Evolutionary conservation across 2,329 filamentous ascomycete genomes (phyloP).

Genomic region (Chaetomium strumarium): DNA sequence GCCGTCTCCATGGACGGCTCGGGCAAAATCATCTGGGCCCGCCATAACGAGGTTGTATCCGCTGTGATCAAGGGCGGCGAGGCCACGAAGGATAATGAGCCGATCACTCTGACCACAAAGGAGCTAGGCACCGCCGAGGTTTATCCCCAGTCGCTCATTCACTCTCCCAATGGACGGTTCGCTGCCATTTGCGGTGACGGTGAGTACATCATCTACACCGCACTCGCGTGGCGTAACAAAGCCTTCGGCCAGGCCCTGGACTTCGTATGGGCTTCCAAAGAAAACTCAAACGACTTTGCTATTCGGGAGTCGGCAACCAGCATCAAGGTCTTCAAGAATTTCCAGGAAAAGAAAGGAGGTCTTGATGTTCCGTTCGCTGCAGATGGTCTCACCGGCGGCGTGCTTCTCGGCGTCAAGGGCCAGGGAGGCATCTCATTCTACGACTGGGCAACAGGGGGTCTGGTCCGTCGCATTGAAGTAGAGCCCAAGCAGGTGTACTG

Average conservation of each 20-base stretch:
- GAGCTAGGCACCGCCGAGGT: slow-evolving; percentile 95
- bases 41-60: slow-evolving; percentile 90
- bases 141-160: slow-evolving; percentile 87
- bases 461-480: slow-evolving; percentile 88
- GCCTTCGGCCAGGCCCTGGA: slow-evolving; percentile 92
- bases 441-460: slow-evolving; percentile 84
- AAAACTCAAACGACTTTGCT: slow-evolving; percentile 97
- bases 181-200: slow-evolving; percentile 90
- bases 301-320: slow-evolving; percentile 91
- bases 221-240: slow-evolving; percentile 94
- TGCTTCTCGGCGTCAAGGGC: slow-evolving; percentile 88
- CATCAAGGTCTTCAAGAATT: slow-evolving; percentile 97
- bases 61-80: slow-evolving; percentile 93
- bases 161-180: slow-evolving; percentile 88
- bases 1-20: slow-evolving; percentile 96
- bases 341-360: slow-evolving; percentile 82
- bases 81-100: slow-evolving; percentile 78
- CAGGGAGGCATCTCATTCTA: slow-evolving; percentile 94
- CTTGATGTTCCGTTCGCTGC: slow-evolving; percentile 94
- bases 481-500: slow-evolving; percentile 79
- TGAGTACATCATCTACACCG: slow-evolving; percentile 98
- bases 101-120: slow-evolving; percentile 82
- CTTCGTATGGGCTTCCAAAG: slow-evolving; percentile 95
- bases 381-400: slow-evolving; percentile 81
- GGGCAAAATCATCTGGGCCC: slow-evolving; percentile 93